Evolutionary conservation across 768 basidiomycete species (phyloP), one percentile per base, ranked within the genome.

Genomic region (Amylocystis lapponica): DNA sequence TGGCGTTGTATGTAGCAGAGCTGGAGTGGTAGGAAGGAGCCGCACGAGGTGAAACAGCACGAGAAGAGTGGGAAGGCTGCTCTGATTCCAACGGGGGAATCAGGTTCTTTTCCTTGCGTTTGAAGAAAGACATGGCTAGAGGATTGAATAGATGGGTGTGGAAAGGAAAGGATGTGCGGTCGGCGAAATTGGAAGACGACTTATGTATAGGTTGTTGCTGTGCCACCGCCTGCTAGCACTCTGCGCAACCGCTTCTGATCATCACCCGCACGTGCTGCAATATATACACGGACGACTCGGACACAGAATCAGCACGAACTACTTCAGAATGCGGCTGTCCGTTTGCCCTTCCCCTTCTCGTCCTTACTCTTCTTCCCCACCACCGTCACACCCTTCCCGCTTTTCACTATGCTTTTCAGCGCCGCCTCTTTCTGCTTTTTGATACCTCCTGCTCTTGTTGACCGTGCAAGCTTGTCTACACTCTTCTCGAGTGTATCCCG

Each of bases 341-440:
- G 59, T 39, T 59, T 69, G 49, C 63, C 66, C 49, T 60, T 64
- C 37, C 61, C 59, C 20, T 53, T 43, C 34, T 58, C 43, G 46
- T 64, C 60, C 55, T 67, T 69, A 46, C 60, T 66, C 51, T 65
- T 66, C 63, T 92, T 94, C 19, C 91, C 92, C 31, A 94, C 76
- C 14, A 94, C 81, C 0, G 90, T 93, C 30, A 93, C 85, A 0
- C 92, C 90, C 57, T 79, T 86, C 1, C 90, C 88, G 23, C 71
- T 76, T 59, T 89, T 93, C 22, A 96, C 82, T 8, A 96, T 74
- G 50, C 75, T 84, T 62, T 83, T 80, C 46, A 93, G 66, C 12
- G 88, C 90, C 11, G 74, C 78, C 48, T 90, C 81, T 65, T 97
- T 96, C 66, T 93, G 84, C 55, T 79, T 82, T 64, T 84, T 88